phyloP scores from a whole-genome alignment of 768 basidiomycete genomes.

The Russula dissimulans region DNA sequence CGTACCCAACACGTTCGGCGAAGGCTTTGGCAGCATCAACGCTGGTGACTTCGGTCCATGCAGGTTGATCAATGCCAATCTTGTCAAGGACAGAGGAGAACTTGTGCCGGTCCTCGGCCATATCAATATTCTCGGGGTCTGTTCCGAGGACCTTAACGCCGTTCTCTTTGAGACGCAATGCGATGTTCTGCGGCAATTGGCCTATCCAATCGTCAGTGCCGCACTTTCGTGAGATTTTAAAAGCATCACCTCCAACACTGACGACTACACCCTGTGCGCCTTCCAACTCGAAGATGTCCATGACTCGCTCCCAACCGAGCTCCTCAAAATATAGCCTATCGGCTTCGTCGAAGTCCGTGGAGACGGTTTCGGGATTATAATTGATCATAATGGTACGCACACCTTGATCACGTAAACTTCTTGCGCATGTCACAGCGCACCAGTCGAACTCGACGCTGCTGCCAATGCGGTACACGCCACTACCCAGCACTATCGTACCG shows the following conservation, averaged over 20 bases:
- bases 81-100: conserved; percentile 95
- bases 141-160: conserved; percentile 94
- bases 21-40: conserved; percentile 88
- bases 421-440: conserved; percentile 99
- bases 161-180: conserved; percentile 83
- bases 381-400: conserved; percentile 98
- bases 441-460: conserved; percentile 99
- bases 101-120: conserved; percentile 97
- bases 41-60: conserved; percentile 87
- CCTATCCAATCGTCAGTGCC: conserved; percentile 35
- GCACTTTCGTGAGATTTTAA: not conserved
- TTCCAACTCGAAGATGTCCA: conserved; percentile 99
- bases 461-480: conserved; percentile 96
- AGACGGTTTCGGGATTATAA: conserved; percentile 99
- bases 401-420: conserved; percentile 86
- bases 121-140: conserved; percentile 91
- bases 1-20: conserved; percentile 71
- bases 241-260: conserved; percentile 79
- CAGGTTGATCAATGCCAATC: conserved; percentile 93
- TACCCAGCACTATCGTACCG: conserved; percentile 98
- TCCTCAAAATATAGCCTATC: conserved; percentile 98
- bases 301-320: conserved; percentile 93
- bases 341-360: conserved; percentile 99
- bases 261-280: conserved; percentile 89
- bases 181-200: conserved; percentile 98